Conservation (phyloP, 73 alveolate species). For the Paramecium sexaurelia region DNA sequence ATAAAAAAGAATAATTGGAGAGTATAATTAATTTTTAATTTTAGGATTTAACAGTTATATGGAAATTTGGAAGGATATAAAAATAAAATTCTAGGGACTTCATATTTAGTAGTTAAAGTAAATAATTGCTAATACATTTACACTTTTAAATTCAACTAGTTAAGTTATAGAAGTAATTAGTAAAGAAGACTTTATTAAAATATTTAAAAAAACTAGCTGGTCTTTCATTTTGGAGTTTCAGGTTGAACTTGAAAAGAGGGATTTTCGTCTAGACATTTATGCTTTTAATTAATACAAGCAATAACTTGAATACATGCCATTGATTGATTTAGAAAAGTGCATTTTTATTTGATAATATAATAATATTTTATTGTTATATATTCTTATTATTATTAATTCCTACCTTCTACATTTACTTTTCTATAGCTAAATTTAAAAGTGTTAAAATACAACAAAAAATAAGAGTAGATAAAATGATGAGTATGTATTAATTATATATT, state of each 20-base stretch:
- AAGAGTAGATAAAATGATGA: no score
- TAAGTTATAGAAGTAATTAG: neutral
- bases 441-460: no score
- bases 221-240: neutral
- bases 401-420: neutral
- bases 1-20: neutral
- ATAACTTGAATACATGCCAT: constrained; percentile 29
- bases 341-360: neutral
- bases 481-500: no score
- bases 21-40: neutral
- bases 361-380: neutral
- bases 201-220: neutral
- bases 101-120: neutral
- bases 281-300: neutral
- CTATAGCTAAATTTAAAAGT: no score
- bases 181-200: neutral
- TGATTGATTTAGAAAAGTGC: constrained; percentile 27
- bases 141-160: neutral
- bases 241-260: neutral
- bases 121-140: neutral
- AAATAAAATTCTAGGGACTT: neutral
- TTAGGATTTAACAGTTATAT: neutral
- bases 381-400: neutral
- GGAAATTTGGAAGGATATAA: neutral
- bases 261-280: neutral